Base-by-base conservation (phyloP, 257 asterid species). In the Coffea canephora region DNA sequence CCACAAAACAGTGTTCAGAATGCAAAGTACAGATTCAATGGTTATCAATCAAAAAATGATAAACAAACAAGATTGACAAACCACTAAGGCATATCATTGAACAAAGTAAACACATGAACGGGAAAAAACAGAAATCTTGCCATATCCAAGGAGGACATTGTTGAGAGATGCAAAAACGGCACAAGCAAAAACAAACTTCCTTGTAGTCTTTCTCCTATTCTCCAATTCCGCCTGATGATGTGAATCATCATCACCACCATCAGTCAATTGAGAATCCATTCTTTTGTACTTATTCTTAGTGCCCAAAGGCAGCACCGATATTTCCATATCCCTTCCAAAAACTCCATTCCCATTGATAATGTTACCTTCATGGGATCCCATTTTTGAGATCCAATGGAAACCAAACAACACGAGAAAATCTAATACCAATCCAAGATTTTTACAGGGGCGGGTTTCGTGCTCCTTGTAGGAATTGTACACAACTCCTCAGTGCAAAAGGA, bases 141-240 rank as follows among this genome's bases (percentile, higher is more conserved):
- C 99, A 82, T 95, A 95, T 50, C 99, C 99, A 83, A 95, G 97
- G 68, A 95, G 98, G 70, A 91, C 98, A 82, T 87, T 91, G 82
- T 93, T 95, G 72, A 95, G 97, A 74, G 98, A 95, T 52, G 99
- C 99, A 81, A 95, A 95, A 75, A 95, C 93, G 83, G 99, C 96
- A 71, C 99, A 95, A 83, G 98, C 98, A 84, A 88, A 85, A 43
- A 95, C 98, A 84, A 89, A 95, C 80, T 89, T 95, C 85, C 91
- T 83, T 0, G 97, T 91, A 34, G 80, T 89, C 59, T 74, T 90
- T 74, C 82, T 89, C 83, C 85, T 86, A 77, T 82, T 83, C 82
- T 87, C 89, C 81, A 87, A 73, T 88, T 90, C 94, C 74, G 69
- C 84, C 73, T 79, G 86, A 50, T 89, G 93, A 45, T 80, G 80